Base-by-base conservation (phyloP, 1,284 basidiomycete species). In the Cerrena zonata region DNA sequence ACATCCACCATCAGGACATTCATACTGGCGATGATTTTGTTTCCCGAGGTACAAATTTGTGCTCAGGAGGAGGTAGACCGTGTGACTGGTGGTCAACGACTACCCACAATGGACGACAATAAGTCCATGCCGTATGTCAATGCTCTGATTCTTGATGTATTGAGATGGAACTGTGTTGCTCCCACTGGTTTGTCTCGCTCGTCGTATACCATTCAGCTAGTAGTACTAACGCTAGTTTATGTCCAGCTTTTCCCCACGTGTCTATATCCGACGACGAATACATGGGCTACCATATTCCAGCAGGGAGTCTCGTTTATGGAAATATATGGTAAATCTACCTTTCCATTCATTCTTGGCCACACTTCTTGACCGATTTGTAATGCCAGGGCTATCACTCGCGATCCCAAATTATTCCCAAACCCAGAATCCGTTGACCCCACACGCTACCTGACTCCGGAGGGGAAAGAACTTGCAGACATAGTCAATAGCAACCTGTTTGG, bases 41-140 rank as follows among this genome's bases (percentile, higher is more conserved):
- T 56, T 38, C 56, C 54, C 5, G 50, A 56, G 21, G 50, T 52
- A 18, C 52, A 53, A 40, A 19, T 11, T 23, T 48, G 34, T 27
- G 56, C 55, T 3, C 51, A 53, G 24, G 40, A 22, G 23, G 55
- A 54, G 39, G 50, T 58, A 19, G 56, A 58, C 37, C 19, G 25
- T 15, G 30, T 54, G 5, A 37, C 54, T n/a, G 56, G 56, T 13
- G 11, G 3, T 2, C 46, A 36, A 13, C 46, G 54, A 22, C 52
- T 58, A 3, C 54, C 54, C 2, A 48, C 47, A 11, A 45, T 53
- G 37, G 36, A 24, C 5, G 56, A 58, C 34, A 15, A 47, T n/a
- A 54, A 58, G 15, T 49, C 49, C 2, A 44, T 56, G 12, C 55
- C 57, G 5, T 56, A 54, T 27, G 38, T 58, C 4, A 26, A 37